Conservation (phyloP, 176 grass and related monocot genomes). For the Triticum monococcum region DNA sequence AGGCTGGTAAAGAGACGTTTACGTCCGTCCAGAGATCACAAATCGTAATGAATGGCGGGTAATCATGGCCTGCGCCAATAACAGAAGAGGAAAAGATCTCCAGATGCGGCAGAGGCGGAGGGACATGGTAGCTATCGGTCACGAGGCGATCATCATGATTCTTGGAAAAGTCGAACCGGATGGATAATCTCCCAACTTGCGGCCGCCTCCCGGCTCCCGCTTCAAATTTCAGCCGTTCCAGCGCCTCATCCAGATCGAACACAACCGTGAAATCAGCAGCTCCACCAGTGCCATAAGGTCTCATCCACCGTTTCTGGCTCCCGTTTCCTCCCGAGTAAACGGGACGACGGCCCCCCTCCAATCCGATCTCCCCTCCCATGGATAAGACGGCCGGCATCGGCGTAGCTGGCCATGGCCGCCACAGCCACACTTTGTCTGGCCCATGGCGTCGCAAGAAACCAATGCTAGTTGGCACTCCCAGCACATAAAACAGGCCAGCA, state of each 20-base stretch:
- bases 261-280: background rate
- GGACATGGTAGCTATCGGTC: background rate
- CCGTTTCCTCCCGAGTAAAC: background rate
- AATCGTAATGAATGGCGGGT: background rate
- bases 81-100: background rate
- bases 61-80: background rate
- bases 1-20: background rate
- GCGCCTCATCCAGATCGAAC: background rate
- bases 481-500: no score
- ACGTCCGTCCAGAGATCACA: background rate
- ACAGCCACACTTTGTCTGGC: slow-evolving; percentile 11
- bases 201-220: background rate
- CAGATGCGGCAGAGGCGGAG: background rate
- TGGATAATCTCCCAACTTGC: background rate
- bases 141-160: background rate
- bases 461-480: slow-evolving; percentile 5
- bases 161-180: background rate
- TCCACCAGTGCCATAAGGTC: background rate
- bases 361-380: background rate
- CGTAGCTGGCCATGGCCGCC: slow-evolving; percentile 18
- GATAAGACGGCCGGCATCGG: slow-evolving; percentile 24
- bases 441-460: slow-evolving; percentile 3
- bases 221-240: background rate
- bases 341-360: background rate
- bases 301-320: background rate